Percentiles rank a stretch among this genome's conserved stretches.
Conservation (phyloP, 495 filamentous ascomycete genomes). For the Lasiosphaeria ovina region DNA sequence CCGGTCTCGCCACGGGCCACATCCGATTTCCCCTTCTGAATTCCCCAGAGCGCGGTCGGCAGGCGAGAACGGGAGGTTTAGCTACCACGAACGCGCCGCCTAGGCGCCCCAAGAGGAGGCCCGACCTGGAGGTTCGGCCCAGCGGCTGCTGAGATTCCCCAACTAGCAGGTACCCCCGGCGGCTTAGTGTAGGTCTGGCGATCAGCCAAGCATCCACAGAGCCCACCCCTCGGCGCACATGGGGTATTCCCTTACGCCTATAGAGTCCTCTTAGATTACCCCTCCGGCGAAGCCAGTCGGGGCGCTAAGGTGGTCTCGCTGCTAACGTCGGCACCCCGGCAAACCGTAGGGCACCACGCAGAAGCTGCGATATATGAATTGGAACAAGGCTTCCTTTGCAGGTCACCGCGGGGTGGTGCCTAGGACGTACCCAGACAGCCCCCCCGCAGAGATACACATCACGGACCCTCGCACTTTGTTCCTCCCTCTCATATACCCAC, state of each 20-base stretch:
- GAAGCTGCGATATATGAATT: conserved; percentile 14
- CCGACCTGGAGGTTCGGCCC: too few relatives aligned
- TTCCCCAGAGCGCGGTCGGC: too few relatives aligned
- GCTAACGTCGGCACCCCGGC: conserved; percentile 12
- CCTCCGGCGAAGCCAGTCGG: conserved; percentile 4
- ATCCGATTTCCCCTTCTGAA: conserved; percentile 25
- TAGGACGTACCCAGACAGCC: too few relatives aligned
- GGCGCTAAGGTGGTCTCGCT: conserved; percentile 13
- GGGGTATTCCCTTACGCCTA: not conserved
- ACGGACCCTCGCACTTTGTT: too few relatives aligned
- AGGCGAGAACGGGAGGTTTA: too few relatives aligned
- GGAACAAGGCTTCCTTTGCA: conserved; percentile 9
- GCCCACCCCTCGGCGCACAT: conserved; percentile 12
- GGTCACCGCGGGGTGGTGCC: conserved; percentile 13
- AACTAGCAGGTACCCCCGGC: conserved; percentile 6
- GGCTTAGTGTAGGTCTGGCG: conserved; percentile 12
- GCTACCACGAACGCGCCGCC: too few relatives aligned
- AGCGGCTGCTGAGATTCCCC: conserved; percentile 16
- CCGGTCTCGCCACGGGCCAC: conserved; percentile 9
- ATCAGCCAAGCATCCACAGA: conserved; percentile 12
- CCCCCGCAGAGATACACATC: too few relatives aligned
- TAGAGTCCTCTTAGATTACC: not conserved
- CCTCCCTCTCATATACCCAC: too few relatives aligned
- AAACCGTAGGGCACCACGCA: conserved; percentile 17
- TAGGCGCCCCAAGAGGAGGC: too few relatives aligned